Evolutionary conservation across 768 basidiomycete species (phyloP), one percentile per base, ranked within the genome.

Genomic region (Lanmaoa rubissima): DNA sequence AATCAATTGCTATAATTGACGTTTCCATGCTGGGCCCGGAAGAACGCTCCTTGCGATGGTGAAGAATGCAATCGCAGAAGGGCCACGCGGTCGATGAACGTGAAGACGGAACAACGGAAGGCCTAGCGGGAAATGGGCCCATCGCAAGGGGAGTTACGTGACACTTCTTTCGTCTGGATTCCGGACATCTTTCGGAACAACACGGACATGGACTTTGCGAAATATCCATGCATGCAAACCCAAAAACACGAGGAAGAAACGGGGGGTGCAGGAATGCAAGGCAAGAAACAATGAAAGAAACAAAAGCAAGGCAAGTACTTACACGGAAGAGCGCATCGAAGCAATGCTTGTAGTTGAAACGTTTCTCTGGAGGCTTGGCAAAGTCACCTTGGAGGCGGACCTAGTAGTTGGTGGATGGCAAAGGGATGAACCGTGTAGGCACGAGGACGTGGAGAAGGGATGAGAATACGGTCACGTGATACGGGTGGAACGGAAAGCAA

Each of bases 311-410:
- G 2, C 1, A 39, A 39, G n/a, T n/a, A 81, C 88, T 73, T 69
- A 92, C 91, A 51, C 92, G 77, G 75, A 85, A 90, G 14, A 96
- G 76, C 0, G 92, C 94, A 74, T 95, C 92, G 52, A 95, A 83
- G 61, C 87, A 90, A 70, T 95, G 81, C 75, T 90, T 91, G 71
- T 96, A 96, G 65, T 92, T 91, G 76, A 94, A 88, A 43, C 90
- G 80, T 71, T 92, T 90, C 75, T 92, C 91, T 10, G 87, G 85
- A 1, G 90, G 83, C 69, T 94, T 95, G 7, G 91, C 92, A 64
- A 90, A 87, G 73, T 96, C 94, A 38, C 88, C 92, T 73, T 95
- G 94, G 58, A 96, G 79, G 52, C 94, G 87, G 42, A 94, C 81
- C 79, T 81, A 57, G 26, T 2, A 24, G 21, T 24, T 24, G 21